Conservation (phyloP, 768 basidiomycete genomes). For the Rhizopogon vulgaris region DNA sequence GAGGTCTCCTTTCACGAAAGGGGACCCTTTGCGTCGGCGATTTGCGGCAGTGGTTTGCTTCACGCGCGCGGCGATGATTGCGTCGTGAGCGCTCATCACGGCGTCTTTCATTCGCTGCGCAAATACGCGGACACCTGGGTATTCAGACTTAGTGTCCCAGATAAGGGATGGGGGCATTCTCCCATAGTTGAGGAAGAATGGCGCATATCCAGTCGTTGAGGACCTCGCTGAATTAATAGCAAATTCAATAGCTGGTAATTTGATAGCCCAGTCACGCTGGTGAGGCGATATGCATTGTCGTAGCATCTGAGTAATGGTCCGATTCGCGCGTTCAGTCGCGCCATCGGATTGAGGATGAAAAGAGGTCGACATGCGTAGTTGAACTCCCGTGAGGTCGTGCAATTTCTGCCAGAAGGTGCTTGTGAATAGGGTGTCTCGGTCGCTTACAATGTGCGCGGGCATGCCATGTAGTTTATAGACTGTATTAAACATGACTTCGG, state of each 20-base stretch:
- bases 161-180: slow-evolving; percentile 27
- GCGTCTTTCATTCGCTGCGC: slow-evolving; percentile 17
- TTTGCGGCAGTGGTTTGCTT: slow-evolving; percentile 23
- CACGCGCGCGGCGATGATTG: slow-evolving; percentile 18
- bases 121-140: slow-evolving; percentile 21
- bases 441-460: slow-evolving; percentile 19
- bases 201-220: no score
- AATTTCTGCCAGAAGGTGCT: slow-evolving; percentile 24
- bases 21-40: slow-evolving; percentile 8
- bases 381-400: slow-evolving; percentile 9
- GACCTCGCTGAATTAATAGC: no score
- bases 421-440: slow-evolving; percentile 26
- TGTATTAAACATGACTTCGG: slow-evolving; percentile 17
- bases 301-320: slow-evolving; percentile 26
- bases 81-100: slow-evolving; percentile 21
- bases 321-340: slow-evolving; percentile 26
- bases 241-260: no score
- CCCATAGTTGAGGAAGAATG: no score
- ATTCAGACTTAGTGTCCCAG: slow-evolving; percentile 20
- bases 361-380: slow-evolving; percentile 10
- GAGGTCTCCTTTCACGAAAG: slow-evolving; percentile 20
- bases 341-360: slow-evolving; percentile 36
- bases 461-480: slow-evolving; percentile 27
- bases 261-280: no score
- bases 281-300: slow-evolving; percentile 20